Evolutionary conservation across 805 yeast genomes (phyloP).

Genomic region (Candida golubevii): DNA sequence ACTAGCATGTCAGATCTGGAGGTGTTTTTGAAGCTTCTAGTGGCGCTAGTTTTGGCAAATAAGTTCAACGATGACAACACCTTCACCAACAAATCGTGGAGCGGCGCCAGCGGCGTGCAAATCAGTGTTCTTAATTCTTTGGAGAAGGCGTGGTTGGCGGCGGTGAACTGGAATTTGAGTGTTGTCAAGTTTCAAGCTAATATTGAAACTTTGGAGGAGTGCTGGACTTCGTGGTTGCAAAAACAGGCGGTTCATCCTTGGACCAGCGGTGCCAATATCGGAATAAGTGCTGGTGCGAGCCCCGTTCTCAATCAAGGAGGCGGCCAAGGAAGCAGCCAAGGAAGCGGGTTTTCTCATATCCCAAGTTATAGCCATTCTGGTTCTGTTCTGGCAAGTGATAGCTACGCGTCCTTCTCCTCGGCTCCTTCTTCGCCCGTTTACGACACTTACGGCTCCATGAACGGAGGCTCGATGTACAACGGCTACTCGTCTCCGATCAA

Average conservation of each 20-base stretch:
- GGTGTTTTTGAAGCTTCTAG: slow-evolving; percentile 53
- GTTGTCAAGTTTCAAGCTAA: slow-evolving; percentile 37
- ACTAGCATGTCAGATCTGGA: slow-evolving; percentile 27
- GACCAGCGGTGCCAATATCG: neutral
- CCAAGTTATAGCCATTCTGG: slow-evolving; percentile 1
- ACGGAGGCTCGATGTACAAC: slow-evolving; percentile 15
- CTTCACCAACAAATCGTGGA: slow-evolving; percentile 92
- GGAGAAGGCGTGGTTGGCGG: slow-evolving; percentile 68
- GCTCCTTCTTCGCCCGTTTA: slow-evolving; percentile 22
- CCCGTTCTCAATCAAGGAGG: neutral
- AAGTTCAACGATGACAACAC: slow-evolving; percentile 96
- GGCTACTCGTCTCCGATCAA: slow-evolving; percentile 23
- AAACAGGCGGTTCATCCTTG: slow-evolving; percentile 15
- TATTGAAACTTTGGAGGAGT: slow-evolving; percentile 39
- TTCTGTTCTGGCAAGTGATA: slow-evolving; percentile 1
- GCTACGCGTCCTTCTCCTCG: slow-evolving; percentile 7
- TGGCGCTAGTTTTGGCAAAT: slow-evolving; percentile 79
- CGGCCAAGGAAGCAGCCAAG: neutral
- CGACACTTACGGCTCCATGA: slow-evolving; percentile 8
- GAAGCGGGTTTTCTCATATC: neutral
- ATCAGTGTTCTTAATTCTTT: slow-evolving; percentile 54
- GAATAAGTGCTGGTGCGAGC: neutral
- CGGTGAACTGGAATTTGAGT: slow-evolving; percentile 56
- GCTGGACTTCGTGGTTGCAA: slow-evolving; percentile 43
- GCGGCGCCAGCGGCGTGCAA: slow-evolving; percentile 85